These are phyloP conservation scores for Gilbertella persicaria DNA, from an alignment of 371 early-diverging fungal species.

Conservation along the genomic window DNA sequence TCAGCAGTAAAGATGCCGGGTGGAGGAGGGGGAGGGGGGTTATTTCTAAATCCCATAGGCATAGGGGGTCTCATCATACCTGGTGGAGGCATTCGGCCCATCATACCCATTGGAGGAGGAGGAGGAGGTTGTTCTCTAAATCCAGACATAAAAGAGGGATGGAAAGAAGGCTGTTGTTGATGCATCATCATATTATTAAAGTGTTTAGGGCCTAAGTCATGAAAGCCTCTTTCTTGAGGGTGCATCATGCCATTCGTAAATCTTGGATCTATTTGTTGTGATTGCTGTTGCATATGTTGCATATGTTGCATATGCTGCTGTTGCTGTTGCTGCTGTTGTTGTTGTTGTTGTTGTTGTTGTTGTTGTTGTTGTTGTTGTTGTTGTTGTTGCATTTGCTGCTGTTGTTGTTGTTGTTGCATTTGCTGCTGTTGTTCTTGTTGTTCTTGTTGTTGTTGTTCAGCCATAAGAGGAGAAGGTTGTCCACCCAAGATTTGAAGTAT, in stretches of 20 bases:
- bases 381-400: slow-evolving; percentile 17
- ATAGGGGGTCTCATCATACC: slow-evolving; percentile 29
- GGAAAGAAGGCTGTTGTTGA: slow-evolving; percentile 18
- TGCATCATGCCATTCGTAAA: slow-evolving; percentile 13
- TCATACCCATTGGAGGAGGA: slow-evolving; percentile 19
- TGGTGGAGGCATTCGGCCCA: slow-evolving; percentile 26
- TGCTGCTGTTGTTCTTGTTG: slow-evolving; percentile 18
- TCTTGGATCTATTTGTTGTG: slow-evolving; percentile 14
- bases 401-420: slow-evolving; percentile 21
- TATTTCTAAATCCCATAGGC: slow-evolving; percentile 23
- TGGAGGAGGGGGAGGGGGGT: slow-evolving; percentile 21
- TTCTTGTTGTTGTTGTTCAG: slow-evolving; percentile 14
- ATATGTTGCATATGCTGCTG: slow-evolving; percentile 27
- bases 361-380: slow-evolving; percentile 5
- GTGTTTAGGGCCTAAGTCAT: slow-evolving; percentile 9
- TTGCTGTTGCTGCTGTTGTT: slow-evolving; percentile 4
- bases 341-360: slow-evolving; percentile 7
- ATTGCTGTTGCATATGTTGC: slow-evolving; percentile 20
- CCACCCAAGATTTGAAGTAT: slow-evolving; percentile 44
- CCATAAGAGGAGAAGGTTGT: slow-evolving; percentile 26
- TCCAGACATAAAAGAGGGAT: slow-evolving; percentile 31
- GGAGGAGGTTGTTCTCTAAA: slow-evolving; percentile 27
- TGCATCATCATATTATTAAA: slow-evolving; percentile 27
- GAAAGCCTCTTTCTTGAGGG: slow-evolving; percentile 6
- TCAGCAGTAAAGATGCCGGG: slow-evolving; percentile 23